Base-by-base conservation (phyloP, 164 flowering plant genomes). In the Piper longum region DNA sequence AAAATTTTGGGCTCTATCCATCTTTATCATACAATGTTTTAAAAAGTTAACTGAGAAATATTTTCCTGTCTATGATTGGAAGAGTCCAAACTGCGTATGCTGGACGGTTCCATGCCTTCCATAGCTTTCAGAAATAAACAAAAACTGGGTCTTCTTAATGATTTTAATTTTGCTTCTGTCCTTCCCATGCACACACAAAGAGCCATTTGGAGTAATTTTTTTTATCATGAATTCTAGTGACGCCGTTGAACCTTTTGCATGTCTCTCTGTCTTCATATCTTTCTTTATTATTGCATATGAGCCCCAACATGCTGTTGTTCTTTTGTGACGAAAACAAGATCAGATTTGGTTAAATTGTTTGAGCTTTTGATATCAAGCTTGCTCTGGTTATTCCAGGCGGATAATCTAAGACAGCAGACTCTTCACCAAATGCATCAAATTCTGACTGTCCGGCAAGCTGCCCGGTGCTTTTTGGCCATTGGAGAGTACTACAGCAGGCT, bases 331-430 rank as follows among this genome's bases (percentile, higher is more conserved):
- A 14, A 48, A 48, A 48, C 52, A 0, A 48, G 3, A 48, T 48
- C 14, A 48, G 14, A 48, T 5, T 48, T 48, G 36, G 11, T 57
- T 57, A 18, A 39, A 18, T 57, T 4, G 13, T 18, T 57, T 41
- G 59, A 39, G 7, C 58, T 57, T 8, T 55, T 17, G n/a, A 55
- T 55, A 41, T 26, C 60, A 11, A 13, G 41, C 16, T 36, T 57
- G 13, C 60, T 55, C 19, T 13, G 13, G n/a, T 55, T 26, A 57
- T 26, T 64, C 54, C 63, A 92, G 99, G 99, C 96, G 73, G 99
- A 95, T 78, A 89, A 85, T 74, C 77, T 95, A 72, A 82, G 99
- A 72, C 97, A 91, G 65, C 93, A 95, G 73, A 89, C 91, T 8
- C 88, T 95, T 67, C 99, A 95, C 69, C 99, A 86, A 57, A 70